Evolutionary conservation across 1,284 basidiomycete genomes (phyloP).

Genomic region (Trichosporon sp.): DNA sequence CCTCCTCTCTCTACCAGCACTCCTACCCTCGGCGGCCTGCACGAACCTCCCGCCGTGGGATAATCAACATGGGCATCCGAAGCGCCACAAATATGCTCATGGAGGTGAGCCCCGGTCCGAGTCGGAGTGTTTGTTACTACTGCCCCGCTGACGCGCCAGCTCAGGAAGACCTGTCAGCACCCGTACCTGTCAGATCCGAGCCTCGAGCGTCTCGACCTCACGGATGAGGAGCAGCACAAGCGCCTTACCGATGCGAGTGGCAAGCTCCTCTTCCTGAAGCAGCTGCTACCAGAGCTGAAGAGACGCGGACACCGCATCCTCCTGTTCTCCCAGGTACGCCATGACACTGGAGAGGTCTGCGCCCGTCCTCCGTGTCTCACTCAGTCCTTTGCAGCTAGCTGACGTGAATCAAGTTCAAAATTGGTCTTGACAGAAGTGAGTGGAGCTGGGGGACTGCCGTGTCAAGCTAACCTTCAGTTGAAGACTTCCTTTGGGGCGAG

Average conservation of each 20-base stretch:
- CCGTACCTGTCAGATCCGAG: conserved; percentile 80
- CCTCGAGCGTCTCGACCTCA: conserved; percentile 69
- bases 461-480: conserved; percentile 52
- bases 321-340: conserved; percentile 86
- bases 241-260: conserved; percentile 78
- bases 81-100: conserved; percentile 37
- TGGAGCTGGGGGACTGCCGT: neutral
- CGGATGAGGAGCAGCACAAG: conserved; percentile 63
- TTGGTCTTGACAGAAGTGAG: conserved; percentile 70
- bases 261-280: conserved; percentile 79
- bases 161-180: conserved; percentile 61
- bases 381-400: conserved; percentile 4
- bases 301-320: conserved; percentile 88
- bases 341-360: no score
- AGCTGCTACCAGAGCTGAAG: conserved; percentile 79
- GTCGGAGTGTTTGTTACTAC: neutral
- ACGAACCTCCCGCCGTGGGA: neutral
- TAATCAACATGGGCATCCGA: neutral
- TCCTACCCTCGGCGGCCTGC: neutral
- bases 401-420: conserved; percentile 64
- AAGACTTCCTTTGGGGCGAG: conserved; percentile 88
- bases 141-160: conserved; percentile 20
- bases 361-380: neutral
- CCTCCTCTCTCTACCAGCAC: neutral
- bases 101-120: conserved; percentile 40